Base-by-base conservation (phyloP, 441 rosid species). In the Pelargonium fulgidum region DNA sequence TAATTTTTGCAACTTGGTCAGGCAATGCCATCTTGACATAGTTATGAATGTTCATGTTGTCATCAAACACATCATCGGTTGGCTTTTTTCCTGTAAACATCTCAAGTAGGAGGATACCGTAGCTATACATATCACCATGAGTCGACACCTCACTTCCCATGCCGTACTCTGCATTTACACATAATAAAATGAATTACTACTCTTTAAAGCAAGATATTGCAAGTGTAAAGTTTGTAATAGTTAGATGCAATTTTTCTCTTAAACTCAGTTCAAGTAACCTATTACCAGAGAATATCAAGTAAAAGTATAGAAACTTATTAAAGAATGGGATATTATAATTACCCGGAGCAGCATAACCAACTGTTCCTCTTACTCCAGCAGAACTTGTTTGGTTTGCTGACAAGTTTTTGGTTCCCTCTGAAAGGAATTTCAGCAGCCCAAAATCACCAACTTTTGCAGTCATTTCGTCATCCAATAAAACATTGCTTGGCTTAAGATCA, bases 301-400 rank as follows among this genome's bases (percentile, higher is more conserved):
- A 47, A 1, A 0, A n/a, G n/a, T n/a, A n/a, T n/a, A 9, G 12
- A 47, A 6, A 50, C 4, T 47, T 3, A 1, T 47, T 3, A 0
- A 42, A 16, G 13, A 16, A 62, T 12, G 13, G 0, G 17, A 12
- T 41, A 64, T 7, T 1, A 24, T 50, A 6, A 41, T 44, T 47
- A 63, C 73, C 73, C 9, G 73, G 73, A 45, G 73, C 44, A 11
- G 66, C 67, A 26, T 70, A 63, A 3, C 58, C 58, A 50, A 50
- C 58, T 12, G 58, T 50, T 50, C 68, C 68, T 41, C 36, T 0
- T 1, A 63, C 17, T 7, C 50, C 62, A 8, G 63, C 1, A 6
- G 73, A 33, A 13, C 67, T 70, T 2, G 47, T 0, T 47, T 70
- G 73, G 20, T 13, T 29, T 0, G 10, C 0, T 0, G 0, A 11